Base-by-base conservation (phyloP, 768 basidiomycete species). In the Pleurotus citrinopileatus region DNA sequence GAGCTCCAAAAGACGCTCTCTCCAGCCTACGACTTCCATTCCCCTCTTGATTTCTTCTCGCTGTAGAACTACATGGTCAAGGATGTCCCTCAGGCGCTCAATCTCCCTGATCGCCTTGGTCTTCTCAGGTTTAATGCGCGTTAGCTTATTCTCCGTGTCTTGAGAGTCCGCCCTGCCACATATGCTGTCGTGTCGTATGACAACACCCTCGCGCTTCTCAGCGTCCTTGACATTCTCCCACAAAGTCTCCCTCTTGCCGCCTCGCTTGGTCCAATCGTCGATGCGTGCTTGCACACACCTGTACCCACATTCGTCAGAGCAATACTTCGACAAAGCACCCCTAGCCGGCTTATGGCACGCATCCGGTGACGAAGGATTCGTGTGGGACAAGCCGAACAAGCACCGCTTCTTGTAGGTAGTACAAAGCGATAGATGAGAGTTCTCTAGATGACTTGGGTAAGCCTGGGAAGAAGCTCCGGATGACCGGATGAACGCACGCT, bases 251-350 rank as follows among this genome's bases (percentile, higher is more conserved):
- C 78, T 77, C 63, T 80, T 80, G 3, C 86, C 86, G 17, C 85
- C 85, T 28, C 78, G 78, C 60, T 79, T 79, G 9, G 79, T 70
- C 79, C 82, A 89, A 34, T 72, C 73, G 22, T 83, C 75, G 43
- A 90, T 82, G 42, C 82, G 83, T 42, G 72, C 70, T 57, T 79
- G 81, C 83, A 89, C 84, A 68, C 80, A 87, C 59, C 80, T 81
- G 57, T 89, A 71, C 10, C 93, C 93, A 59, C 93, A 96, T 57
- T 88, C 89, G 51, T 91, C 87, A 12, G 91, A 93, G 67, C 93
- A 96, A 65, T 93, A 96, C 66, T 95, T 95, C 20, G 92, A 94
- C 62, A 93, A 86, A 2, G 80, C 80, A 20, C 89, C 87, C 13
- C 89, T 86, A 5, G 88, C 83, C 8, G 93, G 87, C 57, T 84